Conservation (phyloP, 169 alveolate species). For the Plasmodium inui region DNA sequence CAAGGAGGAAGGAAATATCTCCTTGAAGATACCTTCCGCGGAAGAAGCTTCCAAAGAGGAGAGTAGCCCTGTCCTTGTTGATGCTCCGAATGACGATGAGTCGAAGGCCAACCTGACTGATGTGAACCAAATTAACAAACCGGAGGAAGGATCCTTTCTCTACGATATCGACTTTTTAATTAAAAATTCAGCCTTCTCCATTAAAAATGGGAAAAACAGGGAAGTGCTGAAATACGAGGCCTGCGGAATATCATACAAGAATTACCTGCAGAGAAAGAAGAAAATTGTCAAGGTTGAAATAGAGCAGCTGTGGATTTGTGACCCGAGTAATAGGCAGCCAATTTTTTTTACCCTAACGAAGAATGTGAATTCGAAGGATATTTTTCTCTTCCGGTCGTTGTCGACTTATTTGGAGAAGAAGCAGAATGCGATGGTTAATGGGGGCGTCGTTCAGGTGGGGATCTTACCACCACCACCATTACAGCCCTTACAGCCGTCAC, state of each 20-base stretch:
- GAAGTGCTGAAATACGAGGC: conserved; percentile 74
- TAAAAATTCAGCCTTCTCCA: conserved; percentile 68
- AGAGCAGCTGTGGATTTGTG: conserved; percentile 77
- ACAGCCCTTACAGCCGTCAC: too few species aligned
- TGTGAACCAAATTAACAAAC: not conserved
- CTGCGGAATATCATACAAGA: conserved; percentile 72
- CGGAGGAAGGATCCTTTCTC: conserved; percentile 63
- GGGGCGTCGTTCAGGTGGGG: not conserved
- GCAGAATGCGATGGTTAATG: conserved; percentile 1
- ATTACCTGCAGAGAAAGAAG: conserved; percentile 68
- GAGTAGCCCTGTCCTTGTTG: not conserved
- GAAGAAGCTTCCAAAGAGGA: not conserved
- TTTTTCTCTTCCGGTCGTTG: conserved; percentile 43
- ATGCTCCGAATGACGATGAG: not conserved
- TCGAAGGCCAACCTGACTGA: not conserved
- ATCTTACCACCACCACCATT: not conserved
- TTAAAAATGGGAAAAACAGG: conserved; percentile 46
- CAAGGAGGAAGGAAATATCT: not conserved
- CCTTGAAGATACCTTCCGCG: not conserved
- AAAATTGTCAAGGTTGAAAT: conserved; percentile 70
- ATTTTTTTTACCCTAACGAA: conserved; percentile 73
- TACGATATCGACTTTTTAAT: conserved; percentile 74
- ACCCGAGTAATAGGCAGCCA: conserved; percentile 74
- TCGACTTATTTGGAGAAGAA: conserved; percentile 65
- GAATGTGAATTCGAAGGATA: conserved; percentile 64